Evolutionary conservation across 257 asterid genomes (phyloP).

Genomic region (Paraleonurus japonicus): DNA sequence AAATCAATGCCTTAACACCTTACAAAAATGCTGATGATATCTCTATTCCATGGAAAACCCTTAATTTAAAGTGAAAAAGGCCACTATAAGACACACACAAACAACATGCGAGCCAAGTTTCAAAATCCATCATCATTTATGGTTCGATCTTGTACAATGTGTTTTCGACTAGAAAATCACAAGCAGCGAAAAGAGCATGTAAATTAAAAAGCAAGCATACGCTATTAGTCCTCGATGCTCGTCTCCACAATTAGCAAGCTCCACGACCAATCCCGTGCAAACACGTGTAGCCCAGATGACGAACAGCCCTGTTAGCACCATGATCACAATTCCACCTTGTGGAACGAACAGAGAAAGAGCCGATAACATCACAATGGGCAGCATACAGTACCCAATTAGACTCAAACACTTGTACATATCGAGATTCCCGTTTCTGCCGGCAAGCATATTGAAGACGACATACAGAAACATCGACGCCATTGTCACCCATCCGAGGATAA

Average conservation of each 20-base stretch:
- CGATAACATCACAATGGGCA: slow-evolving; percentile 80
- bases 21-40: slow-evolving; percentile 18
- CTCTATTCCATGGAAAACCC: slow-evolving; percentile 17
- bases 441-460: slow-evolving; percentile 82
- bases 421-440: slow-evolving; percentile 77
- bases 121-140: slow-evolving; percentile 20
- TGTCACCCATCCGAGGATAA: slow-evolving; percentile 87
- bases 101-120: slow-evolving; percentile 21
- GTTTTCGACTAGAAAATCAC: slow-evolving; percentile 55
- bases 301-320: slow-evolving; percentile 60
- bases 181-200: slow-evolving; percentile 73
- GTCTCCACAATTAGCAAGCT: slow-evolving; percentile 84
- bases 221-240: slow-evolving; percentile 82
- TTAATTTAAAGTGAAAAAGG: not conserved
- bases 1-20: slow-evolving; percentile 15
- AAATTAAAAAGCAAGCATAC: slow-evolving; percentile 86
- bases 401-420: slow-evolving; percentile 86
- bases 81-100: slow-evolving; percentile 5
- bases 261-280: slow-evolving; percentile 83
- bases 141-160: slow-evolving; percentile 23
- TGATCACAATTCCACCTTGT: slow-evolving; percentile 71
- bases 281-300: slow-evolving; percentile 92
- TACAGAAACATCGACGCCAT: slow-evolving; percentile 81
- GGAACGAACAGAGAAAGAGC: slow-evolving; percentile 81
- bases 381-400: slow-evolving; percentile 84